These are phyloP conservation scores for Primulina eburnea DNA, from an alignment of 257 asterid species.

Conservation along the genomic window DNA sequence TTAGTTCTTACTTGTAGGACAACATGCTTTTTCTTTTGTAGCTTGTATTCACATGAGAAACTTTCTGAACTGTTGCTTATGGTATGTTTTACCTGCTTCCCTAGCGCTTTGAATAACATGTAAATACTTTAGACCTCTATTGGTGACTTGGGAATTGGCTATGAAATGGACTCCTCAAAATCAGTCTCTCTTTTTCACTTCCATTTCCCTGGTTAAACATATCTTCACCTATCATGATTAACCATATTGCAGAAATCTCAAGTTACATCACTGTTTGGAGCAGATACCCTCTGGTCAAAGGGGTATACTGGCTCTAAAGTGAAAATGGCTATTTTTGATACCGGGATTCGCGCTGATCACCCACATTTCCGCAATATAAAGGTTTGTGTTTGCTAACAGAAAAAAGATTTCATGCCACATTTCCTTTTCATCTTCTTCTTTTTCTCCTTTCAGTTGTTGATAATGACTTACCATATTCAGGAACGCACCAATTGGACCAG, in stretches of 20 bases:
- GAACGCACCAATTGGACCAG: slow-evolving; percentile 99
- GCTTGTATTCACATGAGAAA: slow-evolving; percentile 1
- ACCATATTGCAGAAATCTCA: slow-evolving; percentile 73
- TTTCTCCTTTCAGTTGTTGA: slow-evolving; percentile 20
- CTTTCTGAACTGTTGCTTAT: neutral
- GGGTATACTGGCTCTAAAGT: slow-evolving; percentile 96
- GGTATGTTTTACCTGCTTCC: slow-evolving; percentile 2
- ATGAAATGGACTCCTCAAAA: neutral
- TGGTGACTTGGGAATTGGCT: slow-evolving; percentile 2
- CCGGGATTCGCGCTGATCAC: slow-evolving; percentile 87
- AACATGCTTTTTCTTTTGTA: neutral
- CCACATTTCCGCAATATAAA: slow-evolving; percentile 98
- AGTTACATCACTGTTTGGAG: slow-evolving; percentile 95
- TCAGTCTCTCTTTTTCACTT: neutral
- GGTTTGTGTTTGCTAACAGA: slow-evolving; percentile 40
- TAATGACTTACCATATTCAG: slow-evolving; percentile 38
- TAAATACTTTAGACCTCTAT: slow-evolving; percentile 1
- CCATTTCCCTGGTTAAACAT: slow-evolving; percentile 16
- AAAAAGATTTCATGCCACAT: slow-evolving; percentile 8
- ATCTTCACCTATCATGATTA: slow-evolving; percentile 19
- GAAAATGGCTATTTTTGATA: slow-evolving; percentile 97
- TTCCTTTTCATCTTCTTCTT: slow-evolving; percentile 21
- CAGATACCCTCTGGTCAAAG: slow-evolving; percentile 88
- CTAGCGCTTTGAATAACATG: neutral
- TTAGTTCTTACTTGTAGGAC: too few relatives aligned